Evolutionary conservation across 768 basidiomycete species (phyloP).

Genomic region (Leccinum sublutescens): DNA sequence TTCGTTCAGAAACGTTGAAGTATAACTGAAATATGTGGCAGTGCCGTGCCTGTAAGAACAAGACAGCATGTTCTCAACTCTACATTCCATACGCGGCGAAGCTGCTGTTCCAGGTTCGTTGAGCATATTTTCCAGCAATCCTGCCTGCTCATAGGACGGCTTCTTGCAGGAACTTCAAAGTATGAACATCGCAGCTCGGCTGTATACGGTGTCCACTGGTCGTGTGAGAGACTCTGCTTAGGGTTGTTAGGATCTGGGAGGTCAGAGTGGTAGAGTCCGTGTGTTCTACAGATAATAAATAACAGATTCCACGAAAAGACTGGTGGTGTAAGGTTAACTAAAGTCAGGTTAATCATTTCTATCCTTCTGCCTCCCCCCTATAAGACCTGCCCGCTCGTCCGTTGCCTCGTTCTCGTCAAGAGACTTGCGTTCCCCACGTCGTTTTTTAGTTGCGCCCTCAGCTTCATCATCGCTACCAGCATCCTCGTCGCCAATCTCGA

Average conservation of each 20-base stretch:
- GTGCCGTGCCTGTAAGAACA: constrained; percentile 97
- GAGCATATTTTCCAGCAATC: neutral
- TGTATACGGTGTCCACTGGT: constrained; percentile 85
- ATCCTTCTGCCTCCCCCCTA: constrained; percentile 41
- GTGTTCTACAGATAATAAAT: constrained; percentile 38
- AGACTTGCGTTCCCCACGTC: constrained; percentile 39
- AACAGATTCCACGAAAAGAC: constrained; percentile 13
- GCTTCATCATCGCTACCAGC: constrained; percentile 64
- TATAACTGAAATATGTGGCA: constrained; percentile 20
- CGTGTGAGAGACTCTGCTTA: constrained; percentile 64
- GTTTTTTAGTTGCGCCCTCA: constrained; percentile 48
- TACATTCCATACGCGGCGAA: constrained; percentile 98
- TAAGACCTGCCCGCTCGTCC: constrained; percentile 68
- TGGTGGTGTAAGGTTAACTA: neutral
- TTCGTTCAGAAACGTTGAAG: neutral
- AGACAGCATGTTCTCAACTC: constrained; percentile 88
- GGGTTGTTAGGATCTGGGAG: neutral
- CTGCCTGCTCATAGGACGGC: neutral
- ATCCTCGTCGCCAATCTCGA: constrained; percentile 89
- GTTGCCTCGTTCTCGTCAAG: constrained; percentile 47
- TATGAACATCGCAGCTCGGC: constrained; percentile 90
- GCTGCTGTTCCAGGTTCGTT: constrained; percentile 84
- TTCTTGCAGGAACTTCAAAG: constrained; percentile 78
- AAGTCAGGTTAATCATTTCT: constrained; percentile 32
- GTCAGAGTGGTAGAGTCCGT: constrained; percentile 15